phyloP scores from a whole-genome alignment of 1,284 basidiomycete species.

The Fomitopsis betulina region DNA sequence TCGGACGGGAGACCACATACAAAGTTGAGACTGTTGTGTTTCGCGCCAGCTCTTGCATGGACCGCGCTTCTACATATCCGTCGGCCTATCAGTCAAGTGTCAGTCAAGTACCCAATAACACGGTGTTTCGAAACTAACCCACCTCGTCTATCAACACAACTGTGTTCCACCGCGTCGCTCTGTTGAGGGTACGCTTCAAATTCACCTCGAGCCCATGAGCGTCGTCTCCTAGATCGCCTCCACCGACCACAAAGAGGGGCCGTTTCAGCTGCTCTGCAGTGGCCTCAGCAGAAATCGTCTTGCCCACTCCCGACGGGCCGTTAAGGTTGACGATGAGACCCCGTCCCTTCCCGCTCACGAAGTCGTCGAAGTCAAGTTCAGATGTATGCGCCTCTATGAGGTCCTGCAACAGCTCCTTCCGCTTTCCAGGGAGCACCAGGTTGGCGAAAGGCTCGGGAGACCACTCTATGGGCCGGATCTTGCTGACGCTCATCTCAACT shows the following conservation, averaged over 20 bases:
- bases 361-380: conserved; percentile 53
- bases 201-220: conserved; percentile 30
- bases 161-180: conserved; percentile 58
- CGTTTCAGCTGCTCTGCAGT: conserved; percentile 34
- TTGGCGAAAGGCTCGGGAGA: conserved; percentile 52
- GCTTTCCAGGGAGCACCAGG: conserved; percentile 47
- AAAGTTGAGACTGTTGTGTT: conserved; percentile 67
- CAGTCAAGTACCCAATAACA: background rate
- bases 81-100: conserved; percentile 16
- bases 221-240: conserved; percentile 52
- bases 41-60: conserved; percentile 52
- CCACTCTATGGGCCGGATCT: conserved; percentile 47
- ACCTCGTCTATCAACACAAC: conserved; percentile 59
- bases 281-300: conserved; percentile 49
- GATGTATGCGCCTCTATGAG: conserved; percentile 53
- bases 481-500: conserved; percentile 55
- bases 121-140: conserved; percentile 20
- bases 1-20: conserved; percentile 5
- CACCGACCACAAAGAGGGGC: conserved; percentile 58
- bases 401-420: conserved; percentile 50
- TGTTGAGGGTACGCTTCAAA: conserved; percentile 29
- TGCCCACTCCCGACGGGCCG: conserved; percentile 57
- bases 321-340: conserved; percentile 57
- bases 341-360: conserved; percentile 58
- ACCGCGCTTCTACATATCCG: conserved; percentile 61